These are phyloP conservation scores for Lumnitzera racemosa DNA, from an alignment of 345 rosid species.

Conservation along the genomic window DNA sequence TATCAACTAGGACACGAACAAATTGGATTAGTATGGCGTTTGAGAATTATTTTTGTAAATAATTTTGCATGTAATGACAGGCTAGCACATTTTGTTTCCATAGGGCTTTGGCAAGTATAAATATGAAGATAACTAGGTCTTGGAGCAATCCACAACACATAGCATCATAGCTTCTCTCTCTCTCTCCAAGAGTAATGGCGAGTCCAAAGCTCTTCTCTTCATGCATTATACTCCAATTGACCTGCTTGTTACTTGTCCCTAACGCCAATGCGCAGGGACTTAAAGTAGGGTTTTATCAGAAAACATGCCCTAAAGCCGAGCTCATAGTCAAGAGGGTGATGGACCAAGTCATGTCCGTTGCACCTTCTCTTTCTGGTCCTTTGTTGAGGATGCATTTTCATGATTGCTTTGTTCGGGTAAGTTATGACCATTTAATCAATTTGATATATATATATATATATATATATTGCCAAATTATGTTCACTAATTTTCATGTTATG, in stretches of 20 bases:
- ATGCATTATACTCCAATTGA: conserved; percentile 16
- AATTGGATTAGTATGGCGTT: too few species aligned
- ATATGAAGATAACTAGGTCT: too few species aligned
- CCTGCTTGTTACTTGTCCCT: conserved; percentile 13
- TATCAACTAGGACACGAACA: too few species aligned
- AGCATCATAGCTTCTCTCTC: not conserved
- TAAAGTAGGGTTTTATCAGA: conserved; percentile 48
- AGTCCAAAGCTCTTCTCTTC: conserved; percentile 17
- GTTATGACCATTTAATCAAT: not conserved
- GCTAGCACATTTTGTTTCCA: too few species aligned
- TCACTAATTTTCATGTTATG: too few species aligned
- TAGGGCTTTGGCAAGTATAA: too few species aligned
- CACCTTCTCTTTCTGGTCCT: conserved; percentile 47
- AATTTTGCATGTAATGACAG: too few species aligned
- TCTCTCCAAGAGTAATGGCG: conserved; percentile 16
- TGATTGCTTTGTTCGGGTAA: conserved; percentile 74
- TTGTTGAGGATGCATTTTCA: conserved; percentile 72
- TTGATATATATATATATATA: too few species aligned
- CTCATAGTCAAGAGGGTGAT: conserved; percentile 27
- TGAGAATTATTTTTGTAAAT: too few species aligned
- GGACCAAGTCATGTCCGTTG: conserved; percentile 22
- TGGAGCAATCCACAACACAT: too few species aligned
- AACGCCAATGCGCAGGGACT: conserved; percentile 20
- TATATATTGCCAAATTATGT: too few species aligned
- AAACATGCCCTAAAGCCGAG: conserved; percentile 45